phyloP scores from a whole-genome alignment of 306 rosid genomes.

The Cucurbita moschata region DNA sequence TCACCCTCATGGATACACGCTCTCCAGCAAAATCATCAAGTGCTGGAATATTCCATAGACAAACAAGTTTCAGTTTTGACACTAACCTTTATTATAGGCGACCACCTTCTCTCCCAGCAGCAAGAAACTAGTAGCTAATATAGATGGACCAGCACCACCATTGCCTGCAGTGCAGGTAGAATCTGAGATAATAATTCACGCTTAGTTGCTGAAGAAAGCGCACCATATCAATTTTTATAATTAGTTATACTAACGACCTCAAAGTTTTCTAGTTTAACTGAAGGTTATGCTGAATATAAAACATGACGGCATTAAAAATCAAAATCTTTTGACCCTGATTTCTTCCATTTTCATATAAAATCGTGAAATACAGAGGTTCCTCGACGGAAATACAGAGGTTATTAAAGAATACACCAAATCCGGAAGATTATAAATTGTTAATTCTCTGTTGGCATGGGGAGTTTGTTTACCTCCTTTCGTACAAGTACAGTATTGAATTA shows the following conservation, averaged over 20 bases:
- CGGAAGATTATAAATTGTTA: background rate
- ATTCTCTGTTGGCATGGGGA: background rate
- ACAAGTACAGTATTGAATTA: background rate
- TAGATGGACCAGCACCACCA: conserved; percentile 96
- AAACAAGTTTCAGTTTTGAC: background rate
- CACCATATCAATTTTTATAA: conserved; percentile 1
- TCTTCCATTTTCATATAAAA: background rate
- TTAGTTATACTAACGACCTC: background rate
- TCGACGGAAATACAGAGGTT: background rate
- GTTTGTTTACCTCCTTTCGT: background rate
- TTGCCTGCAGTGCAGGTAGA: conserved; percentile 89
- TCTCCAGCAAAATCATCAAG: conserved; percentile 74
- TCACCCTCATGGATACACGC: conserved; percentile 86
- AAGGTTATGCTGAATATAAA: background rate
- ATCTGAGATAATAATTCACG: conserved; percentile 34
- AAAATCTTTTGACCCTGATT: background rate
- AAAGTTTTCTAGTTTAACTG: background rate
- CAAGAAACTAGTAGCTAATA: conserved; percentile 81
- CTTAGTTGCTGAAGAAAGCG: conserved; percentile 6
- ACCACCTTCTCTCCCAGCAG: conserved; percentile 89
- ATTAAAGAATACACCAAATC: background rate
- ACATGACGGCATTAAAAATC: background rate
- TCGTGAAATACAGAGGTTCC: background rate
- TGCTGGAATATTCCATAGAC: conserved; percentile 23
- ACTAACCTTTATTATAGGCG: conserved; percentile 72